A percentile compares a stretch with the other conserved stretches of the same genome.
These are phyloP conservation scores for Phlyctochytrium arcticum DNA, from an alignment of 192 early-diverging fungal species.

Conservation along the genomic window DNA sequence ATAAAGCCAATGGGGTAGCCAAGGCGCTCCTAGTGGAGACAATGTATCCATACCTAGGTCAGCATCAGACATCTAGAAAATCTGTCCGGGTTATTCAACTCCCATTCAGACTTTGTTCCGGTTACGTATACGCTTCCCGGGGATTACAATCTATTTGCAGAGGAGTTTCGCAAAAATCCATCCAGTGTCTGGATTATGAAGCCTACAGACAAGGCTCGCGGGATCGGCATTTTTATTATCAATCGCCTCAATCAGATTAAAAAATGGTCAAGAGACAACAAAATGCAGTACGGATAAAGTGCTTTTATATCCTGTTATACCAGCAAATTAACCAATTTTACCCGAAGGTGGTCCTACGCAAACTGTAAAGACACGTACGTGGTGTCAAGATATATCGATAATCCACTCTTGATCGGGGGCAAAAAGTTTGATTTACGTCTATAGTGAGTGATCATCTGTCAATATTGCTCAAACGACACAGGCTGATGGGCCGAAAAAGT, in stretches of 20 bases:
- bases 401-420: slow-evolving; percentile 52
- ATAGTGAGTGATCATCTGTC: slow-evolving; percentile 31
- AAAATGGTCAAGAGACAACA: slow-evolving; percentile 55
- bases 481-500: slow-evolving; percentile 18
- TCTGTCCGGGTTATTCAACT: no score
- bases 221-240: slow-evolving; percentile 60
- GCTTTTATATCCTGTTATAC: not conserved
- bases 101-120: slow-evolving; percentile 46
- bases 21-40: not conserved
- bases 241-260: slow-evolving; percentile 55
- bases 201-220: slow-evolving; percentile 56
- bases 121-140: slow-evolving; percentile 52
- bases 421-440: slow-evolving; percentile 58
- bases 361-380: slow-evolving; percentile 57
- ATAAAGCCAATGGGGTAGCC: slow-evolving; percentile 12
- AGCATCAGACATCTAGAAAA: not conserved
- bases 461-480: not conserved
- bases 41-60: slow-evolving; percentile 11
- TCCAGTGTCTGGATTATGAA: slow-evolving; percentile 62
- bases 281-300: slow-evolving; percentile 34
- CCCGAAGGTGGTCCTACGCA: slow-evolving; percentile 49
- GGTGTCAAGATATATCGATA: slow-evolving; percentile 53
- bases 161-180: slow-evolving; percentile 53
- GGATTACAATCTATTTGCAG: slow-evolving; percentile 58
- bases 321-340: not conserved